Evolutionary conservation across 2,329 filamentous ascomycete genomes (phyloP), one percentile per base, ranked within the genome.

Genomic region (Aaosphaeria arxii): DNA sequence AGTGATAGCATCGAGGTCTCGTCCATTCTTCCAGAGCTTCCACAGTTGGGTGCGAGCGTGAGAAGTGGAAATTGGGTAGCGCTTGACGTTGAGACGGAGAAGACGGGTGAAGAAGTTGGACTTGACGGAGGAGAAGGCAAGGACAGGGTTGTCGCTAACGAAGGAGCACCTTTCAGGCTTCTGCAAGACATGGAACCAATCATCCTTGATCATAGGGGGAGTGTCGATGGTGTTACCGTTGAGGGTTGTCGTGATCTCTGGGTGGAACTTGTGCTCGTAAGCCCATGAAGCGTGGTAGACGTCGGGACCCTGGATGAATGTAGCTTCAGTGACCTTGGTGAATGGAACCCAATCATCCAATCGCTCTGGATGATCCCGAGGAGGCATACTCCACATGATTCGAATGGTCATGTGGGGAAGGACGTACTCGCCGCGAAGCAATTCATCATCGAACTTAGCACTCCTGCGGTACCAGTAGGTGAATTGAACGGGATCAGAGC

Each of bases 381-480:
- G 74, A 42, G 75, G 73, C 28, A 72, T 72, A 56, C 71, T 75
- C 76, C 77, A 79, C 9, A 73, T 72, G 1, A 78, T 74, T 6
- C 71, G 76, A 52, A 73, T 74, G 43, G 66, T 75, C 33, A 78
- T 71, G 56, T 79, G 75, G 4, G 73, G 68, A 39, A 79, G 61
- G 0, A 71, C 67, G 53, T 75, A 80, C 49, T 79, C 77, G 1
- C 74, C 77, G 36, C 76, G 70, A 5, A 80, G 68, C n/a, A 80
- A 66, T 46, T 78, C 77, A 53, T 77, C 76, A 17, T 72, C 74
- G 47, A 74, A 77, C 29, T 67, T 70, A 11, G 74, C 71, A 45
- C 72, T 73, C 53, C 76, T 74, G 43, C 76, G 72, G 58, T 80
- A 79, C 49, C 73, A 69, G 46, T 74, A 76, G 46, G 73, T 73